Evolutionary conservation across 768 basidiomycete species (phyloP), one percentile per base, ranked within the genome.

Genomic region (Boletus patriciae): DNA sequence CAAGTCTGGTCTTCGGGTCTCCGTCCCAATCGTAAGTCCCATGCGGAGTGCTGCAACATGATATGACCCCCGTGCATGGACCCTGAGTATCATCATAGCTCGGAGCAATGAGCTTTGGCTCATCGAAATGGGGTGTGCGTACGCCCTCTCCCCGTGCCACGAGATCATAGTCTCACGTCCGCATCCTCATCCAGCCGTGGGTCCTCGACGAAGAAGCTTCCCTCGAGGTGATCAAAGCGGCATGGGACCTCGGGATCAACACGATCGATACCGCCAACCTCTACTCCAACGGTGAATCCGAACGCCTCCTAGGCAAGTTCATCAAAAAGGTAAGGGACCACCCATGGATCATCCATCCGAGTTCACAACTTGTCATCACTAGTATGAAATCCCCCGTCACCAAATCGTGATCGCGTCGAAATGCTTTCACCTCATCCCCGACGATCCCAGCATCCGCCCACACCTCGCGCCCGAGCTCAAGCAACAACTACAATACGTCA

Each of bases 211-310:
- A 71, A 51, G 66, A 62, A 1, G 51, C 72, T n/a, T 68, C 72
- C 0, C 51, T 72, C n/a, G 57, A 65, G 45, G 64, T 77, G 55
- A 52, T 78, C 45, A 76, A 77, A 55, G 65, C 68, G 11, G 78
- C 78, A 6, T 78, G 68, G 67, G 70, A 77, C 29, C 60, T 67
- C 15, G 78, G 78, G 4, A 69, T 79, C 56, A 75, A 68, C 52
- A 76, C 73, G 5, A 68, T 74, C 50, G 77, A 78, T 38, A 75
- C 76, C 1, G 74, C 76, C 18, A 76, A 76, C 49, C 15, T 71
- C 4, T 77, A 76, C 44, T 70, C 69, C 19, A 69, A 70, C 36
- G 75, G 73, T 25, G 68, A 70, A 46, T 76, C 74, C 0, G 78
- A 79, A 55, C 59, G 66, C 11, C 46, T 79, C 41, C 49, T 77